These are phyloP conservation scores for Arthroderma sp. DNA, from an alignment of 2,329 filamentous ascomycete species.

Conservation along the genomic window DNA sequence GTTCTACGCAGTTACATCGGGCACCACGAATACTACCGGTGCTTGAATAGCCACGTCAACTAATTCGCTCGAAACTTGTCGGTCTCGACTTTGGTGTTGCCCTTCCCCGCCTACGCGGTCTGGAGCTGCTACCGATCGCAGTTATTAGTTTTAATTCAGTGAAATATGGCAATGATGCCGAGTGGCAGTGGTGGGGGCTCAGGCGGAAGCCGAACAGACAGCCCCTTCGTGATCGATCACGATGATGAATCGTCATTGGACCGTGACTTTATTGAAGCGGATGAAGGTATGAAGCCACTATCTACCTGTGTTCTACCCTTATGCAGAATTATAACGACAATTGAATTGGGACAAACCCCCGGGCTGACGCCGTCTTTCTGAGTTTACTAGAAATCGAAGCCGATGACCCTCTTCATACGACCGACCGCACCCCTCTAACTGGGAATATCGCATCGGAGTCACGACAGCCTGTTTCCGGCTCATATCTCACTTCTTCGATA, in stretches of 20 bases:
- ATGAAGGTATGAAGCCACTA: conserved; percentile 40
- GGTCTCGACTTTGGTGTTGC: too few species aligned
- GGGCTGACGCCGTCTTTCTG: background rate
- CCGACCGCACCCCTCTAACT: conserved; percentile 65
- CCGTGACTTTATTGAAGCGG: conserved; percentile 65
- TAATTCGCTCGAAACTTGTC: too few species aligned
- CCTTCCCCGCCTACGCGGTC: too few species aligned
- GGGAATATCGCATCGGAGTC: conserved; percentile 52
- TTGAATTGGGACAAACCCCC: too few species aligned
- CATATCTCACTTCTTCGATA: conserved; percentile 77
- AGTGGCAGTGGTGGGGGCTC: conserved; percentile 14
- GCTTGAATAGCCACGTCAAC: too few species aligned
- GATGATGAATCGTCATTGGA: conserved; percentile 51
- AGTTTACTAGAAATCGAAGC: conserved; percentile 61
- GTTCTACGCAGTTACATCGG: too few species aligned
- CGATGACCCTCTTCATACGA: conserved; percentile 66
- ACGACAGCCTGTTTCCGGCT: conserved; percentile 46
- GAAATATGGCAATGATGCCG: conserved; percentile 20
- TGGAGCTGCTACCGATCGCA: background rate
- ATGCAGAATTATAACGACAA: background rate
- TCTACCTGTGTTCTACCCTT: background rate
- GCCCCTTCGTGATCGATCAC: conserved; percentile 45
- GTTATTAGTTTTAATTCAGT: background rate
- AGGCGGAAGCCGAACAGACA: conserved; percentile 26
- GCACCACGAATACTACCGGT: too few species aligned